Evolutionary conservation across 306 rosid genomes (phyloP), one percentile per base, ranked within the genome.

Genomic region (Begonia masoniana): DNA sequence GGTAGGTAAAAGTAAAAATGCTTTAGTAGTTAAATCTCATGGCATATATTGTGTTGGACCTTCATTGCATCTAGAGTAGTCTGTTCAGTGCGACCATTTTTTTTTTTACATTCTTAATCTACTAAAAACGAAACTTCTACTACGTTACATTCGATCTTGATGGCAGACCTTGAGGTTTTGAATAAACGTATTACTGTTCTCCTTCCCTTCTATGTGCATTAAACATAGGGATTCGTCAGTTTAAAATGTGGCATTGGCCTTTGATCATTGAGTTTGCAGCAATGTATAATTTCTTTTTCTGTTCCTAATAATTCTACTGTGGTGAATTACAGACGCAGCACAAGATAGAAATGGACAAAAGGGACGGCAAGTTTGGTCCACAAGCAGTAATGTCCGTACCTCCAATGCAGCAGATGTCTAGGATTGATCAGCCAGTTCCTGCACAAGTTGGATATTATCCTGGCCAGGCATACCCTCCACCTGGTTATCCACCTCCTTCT

Each of bases 341-440:
- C 79, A 79, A 79, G 71, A 4, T 82, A 53, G 88, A 82, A 75
- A 68, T 82, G 81, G 81, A 85, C 68, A 82, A 75, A 74, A 77
- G 94, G 14, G 88, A 85, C 52, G 85, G 88, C 51, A 77, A 59
- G 64, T 58, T 79, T 55, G 85, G 74, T 47, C 75, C 78, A 15
- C 75, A 60, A 45, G 71, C 65, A 31, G 70, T 23, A 24, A 77
- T 79, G 88, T 54, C 71, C 41, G 68, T 62, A 42, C 94, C 94
- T 51, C 64, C 69, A 13, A 10, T 6, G 26, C 93, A 85, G 68
- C 83, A 79, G 63, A 85, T 82, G 93, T 79, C 93, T 2, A 78
- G 88, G 47, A 51, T 73, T 35, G 77, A 75, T 60, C 83, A 77
- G 58, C 54, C 56, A 54, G 49, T 70, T 46, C 78, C 94, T 65